Conservation (phyloP, 2,329 filamentous ascomycete species). For the Pestalotiopsis fici region DNA sequence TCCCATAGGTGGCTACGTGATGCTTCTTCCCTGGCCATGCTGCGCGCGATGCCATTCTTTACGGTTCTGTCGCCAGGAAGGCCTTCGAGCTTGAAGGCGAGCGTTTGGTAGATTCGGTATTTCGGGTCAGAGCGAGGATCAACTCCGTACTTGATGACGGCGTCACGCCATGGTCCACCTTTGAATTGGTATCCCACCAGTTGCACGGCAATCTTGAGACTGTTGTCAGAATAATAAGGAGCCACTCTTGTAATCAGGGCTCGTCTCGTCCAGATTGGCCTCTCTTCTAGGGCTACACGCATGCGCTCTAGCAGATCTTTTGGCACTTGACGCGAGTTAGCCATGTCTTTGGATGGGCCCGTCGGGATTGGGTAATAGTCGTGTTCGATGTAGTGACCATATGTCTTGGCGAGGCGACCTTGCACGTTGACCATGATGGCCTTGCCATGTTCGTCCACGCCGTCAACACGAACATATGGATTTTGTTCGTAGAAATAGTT, state of each 20-base stretch:
- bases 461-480: conserved; percentile 67
- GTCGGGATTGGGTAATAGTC: conserved; percentile 62
- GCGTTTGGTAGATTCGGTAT: conserved; percentile 82
- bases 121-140: conserved; percentile 79
- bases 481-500: conserved; percentile 86
- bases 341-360: conserved; percentile 63
- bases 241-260: conserved; percentile 74
- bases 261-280: conserved; percentile 86
- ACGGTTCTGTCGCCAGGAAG: conserved; percentile 48
- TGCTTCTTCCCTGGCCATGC: conserved; percentile 36
- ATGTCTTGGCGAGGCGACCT: conserved; percentile 34
- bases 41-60: conserved; percentile 42
- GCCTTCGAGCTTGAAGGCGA: conserved; percentile 73
- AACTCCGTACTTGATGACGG: conserved; percentile 80
- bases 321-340: conserved; percentile 41
- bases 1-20: conserved; percentile 76
- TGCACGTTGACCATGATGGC: conserved; percentile 49
- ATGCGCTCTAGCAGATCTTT: conserved; percentile 66
- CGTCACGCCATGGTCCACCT: conserved; percentile 88
- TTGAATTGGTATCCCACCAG: conserved; percentile 92
- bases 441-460: conserved; percentile 52
- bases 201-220: conserved; percentile 74
- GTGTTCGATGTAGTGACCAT: conserved; percentile 60
- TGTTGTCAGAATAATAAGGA: conserved; percentile 51
- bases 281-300: conserved; percentile 64